Base-by-base conservation (phyloP, 2,329 filamentous ascomycete genomes). In the Aspergillus spinulosporus region DNA sequence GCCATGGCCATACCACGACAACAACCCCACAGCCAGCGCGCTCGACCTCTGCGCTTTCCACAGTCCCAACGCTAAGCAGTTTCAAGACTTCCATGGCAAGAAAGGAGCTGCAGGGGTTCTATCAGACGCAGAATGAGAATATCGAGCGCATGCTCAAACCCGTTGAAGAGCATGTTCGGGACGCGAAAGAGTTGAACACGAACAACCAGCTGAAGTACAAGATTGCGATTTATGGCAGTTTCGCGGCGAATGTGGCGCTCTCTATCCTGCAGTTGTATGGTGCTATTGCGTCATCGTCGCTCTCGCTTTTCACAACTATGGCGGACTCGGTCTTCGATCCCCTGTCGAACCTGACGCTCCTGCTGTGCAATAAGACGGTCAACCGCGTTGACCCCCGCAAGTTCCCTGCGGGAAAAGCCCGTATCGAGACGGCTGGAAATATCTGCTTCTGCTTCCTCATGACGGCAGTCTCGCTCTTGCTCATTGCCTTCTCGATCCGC, bases 221-320 rank as follows among this genome's bases (percentile, higher is more conserved):
- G 57, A 81, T 88, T 59, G 86, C 86, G 4, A 84, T 88, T 46
- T 80, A 83, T 53, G 86, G 84, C 26, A 84, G 79, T 37, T 90
- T 97, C 65, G 84, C 77, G 1, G 93, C 92, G 57, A 97, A 97
- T 67, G 73, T 97, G 55, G 60, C 89, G 29, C 82, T 99, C 4
- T 86, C 92, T 0, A 81, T 81, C 3, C 80, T 99, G 14, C 94
- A 99, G 74, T 78, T 97, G 37, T 99, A 95, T 71, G 94, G 88
- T 43, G 94, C 94, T 59, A 83, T 90, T 45, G 85, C 89, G 0
- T 96, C 92, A 0, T 86, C 88, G 46, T 97, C 92, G n/a, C 83
- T 97, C 36, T 96, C 93, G 4, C 85, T 99, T 46, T 97, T 97
- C 78, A 97, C 94, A 12, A 99, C 93, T 60, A 96, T 96, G 89